phyloP scores from a whole-genome alignment of 768 basidiomycete species.

The Naganishia vaughanmartiniae region DNA sequence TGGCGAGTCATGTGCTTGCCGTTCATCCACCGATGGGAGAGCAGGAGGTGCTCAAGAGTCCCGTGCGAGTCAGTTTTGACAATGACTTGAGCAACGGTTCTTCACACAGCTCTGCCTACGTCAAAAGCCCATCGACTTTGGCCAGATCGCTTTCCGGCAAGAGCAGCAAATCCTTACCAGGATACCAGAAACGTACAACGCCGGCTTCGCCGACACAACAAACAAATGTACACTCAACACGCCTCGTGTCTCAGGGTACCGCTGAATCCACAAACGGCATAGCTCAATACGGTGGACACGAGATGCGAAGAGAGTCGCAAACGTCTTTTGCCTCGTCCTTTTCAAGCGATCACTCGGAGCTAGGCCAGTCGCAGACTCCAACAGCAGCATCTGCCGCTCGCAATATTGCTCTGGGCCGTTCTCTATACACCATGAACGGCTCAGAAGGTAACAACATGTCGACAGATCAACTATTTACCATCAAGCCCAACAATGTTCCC shows the following conservation, averaged over 20 bases:
- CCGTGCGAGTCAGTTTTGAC: constrained; percentile 8
- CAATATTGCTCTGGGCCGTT: not conserved
- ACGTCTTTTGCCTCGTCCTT: constrained; percentile 6
- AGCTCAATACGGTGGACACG: not conserved
- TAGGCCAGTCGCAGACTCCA: not conserved
- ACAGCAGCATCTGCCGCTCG: not conserved
- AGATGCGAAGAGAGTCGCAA: constrained; percentile 5
- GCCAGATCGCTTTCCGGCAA: not conserved
- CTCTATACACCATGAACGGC: constrained; percentile 1
- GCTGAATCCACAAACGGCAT: not conserved
- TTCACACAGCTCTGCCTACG: not conserved
- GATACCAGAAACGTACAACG: not conserved
- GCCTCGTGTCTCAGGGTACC: not conserved
- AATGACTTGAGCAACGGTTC: not conserved
- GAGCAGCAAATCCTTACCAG: not conserved
- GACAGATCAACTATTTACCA: constrained; percentile 16
- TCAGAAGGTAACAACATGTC: constrained; percentile 12
- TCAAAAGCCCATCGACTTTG: not conserved
- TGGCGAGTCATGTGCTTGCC: not conserved
- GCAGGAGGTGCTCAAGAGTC: constrained; percentile 15
- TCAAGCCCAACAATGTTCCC: not conserved
- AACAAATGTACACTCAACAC: not conserved
- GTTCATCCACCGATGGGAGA: not conserved
- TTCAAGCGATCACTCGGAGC: constrained; percentile 1
- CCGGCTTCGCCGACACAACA: not conserved